Base-by-base conservation (phyloP, 768 basidiomycete species). In the Pleurotus djamor region DNA sequence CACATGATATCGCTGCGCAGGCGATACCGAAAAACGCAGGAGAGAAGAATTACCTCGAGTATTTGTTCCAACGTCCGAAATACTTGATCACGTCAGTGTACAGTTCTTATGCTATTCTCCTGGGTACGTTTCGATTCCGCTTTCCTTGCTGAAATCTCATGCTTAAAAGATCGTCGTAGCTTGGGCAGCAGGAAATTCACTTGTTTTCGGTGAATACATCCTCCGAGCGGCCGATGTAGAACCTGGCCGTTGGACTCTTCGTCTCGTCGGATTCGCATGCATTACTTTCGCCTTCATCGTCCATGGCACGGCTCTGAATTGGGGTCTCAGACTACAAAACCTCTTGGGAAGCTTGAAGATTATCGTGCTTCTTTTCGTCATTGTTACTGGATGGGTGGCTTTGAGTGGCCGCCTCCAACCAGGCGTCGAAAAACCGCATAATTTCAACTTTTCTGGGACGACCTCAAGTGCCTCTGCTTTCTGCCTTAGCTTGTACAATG, bases 1-100 rank as follows among this genome's bases (percentile, higher is more conserved):
- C 43, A 13, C 37, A 44, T 3, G 47, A 57, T 34, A 48, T 47
- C 61, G 38, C 16, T 36, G 3, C 33, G 1, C 17, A 77, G 84
- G 86, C 79, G 10, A 68, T 89, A 1, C 88, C 88, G 0, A 73
- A 77, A 14, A 87, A 77, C 49, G 88, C 88, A 9, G 88, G 84
- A n/a, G 87, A 89, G 70, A 88, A 88, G 68, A 86, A 83, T 48
- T 90, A 89, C 63, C 72, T 89, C 51, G 85, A 87, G 63, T 87
- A 79, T 64, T 71, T 88, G 17, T 88, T 78, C 68, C 73, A 78
- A 48, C 77, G 74, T 38, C 88, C 87, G 10, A 79, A 73, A 52
- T 83, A 80, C 58, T 74, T 90, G 62, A 76, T 76, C 10, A 83
- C 84, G 16, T 86, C 81, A 52, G 64, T 83, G 44, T 88, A 81